Conservation (phyloP, 164 flowering plant genomes). For the Piper longum region DNA sequence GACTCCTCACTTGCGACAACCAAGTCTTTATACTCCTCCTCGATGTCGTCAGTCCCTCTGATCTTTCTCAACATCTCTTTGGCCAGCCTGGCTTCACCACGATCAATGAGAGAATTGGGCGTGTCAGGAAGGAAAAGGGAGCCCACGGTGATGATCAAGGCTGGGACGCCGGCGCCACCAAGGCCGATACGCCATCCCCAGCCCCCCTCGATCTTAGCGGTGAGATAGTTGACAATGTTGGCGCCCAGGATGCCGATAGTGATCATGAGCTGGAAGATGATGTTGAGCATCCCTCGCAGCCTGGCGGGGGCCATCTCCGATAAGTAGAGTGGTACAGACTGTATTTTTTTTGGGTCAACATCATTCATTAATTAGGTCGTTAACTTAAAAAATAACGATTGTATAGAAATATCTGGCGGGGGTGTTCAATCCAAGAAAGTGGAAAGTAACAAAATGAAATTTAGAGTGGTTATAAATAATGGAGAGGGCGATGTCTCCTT, state of each 20-base stretch:
- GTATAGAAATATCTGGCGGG: too few species aligned
- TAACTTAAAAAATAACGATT: too few species aligned
- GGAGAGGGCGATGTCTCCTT: too few species aligned
- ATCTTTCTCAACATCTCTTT: slow-evolving; percentile 11
- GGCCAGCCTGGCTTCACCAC: slow-evolving; percentile 8
- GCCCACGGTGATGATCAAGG: slow-evolving; percentile 17
- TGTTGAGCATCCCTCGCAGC: slow-evolving; percentile 21
- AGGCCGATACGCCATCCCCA: slow-evolving; percentile 30
- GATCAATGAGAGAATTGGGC: slow-evolving; percentile 23
- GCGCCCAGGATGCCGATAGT: slow-evolving; percentile 21
- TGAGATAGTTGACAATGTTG: slow-evolving; percentile 15
- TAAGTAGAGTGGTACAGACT: slow-evolving; percentile 26
- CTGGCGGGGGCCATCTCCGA: slow-evolving; percentile 30
- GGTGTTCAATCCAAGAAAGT: too few species aligned
- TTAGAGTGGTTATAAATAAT: too few species aligned
- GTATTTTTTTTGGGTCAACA: neutral
- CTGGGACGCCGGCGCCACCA: slow-evolving; percentile 21
- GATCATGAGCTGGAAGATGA: slow-evolving; percentile 19
- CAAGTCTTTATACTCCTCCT: slow-evolving; percentile 17
- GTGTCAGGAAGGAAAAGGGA: slow-evolving; percentile 24
- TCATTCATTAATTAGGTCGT: too few species aligned
- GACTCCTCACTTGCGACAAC: slow-evolving; percentile 12
- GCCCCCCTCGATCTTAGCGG: slow-evolving; percentile 20
- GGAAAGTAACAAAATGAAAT: too few species aligned
- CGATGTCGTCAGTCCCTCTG: slow-evolving; percentile 16